Evolutionary conservation across 495 filamentous ascomycete genomes (phyloP), one percentile per base, ranked within the genome.

Genomic region (Cairneyella variabilis): DNA sequence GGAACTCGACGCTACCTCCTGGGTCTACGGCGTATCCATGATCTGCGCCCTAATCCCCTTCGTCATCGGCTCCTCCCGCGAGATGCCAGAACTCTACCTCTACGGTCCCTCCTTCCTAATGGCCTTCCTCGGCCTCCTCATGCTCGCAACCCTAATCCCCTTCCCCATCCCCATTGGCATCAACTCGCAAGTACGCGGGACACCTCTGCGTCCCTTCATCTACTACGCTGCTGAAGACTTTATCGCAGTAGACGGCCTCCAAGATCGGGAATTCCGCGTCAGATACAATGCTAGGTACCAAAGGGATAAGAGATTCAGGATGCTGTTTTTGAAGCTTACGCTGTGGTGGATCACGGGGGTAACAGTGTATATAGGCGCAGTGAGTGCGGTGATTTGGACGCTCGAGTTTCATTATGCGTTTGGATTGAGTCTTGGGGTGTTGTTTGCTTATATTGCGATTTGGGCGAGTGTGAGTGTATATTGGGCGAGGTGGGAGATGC

Each of bases 181-280:
- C 16, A 57, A 57, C 21, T 57, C 54, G n/a, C 54, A 57, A 18
- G 46, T 46, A 9, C 25, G 53, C 30, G 53, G 53, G 10, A 56
- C 53, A 11, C 37, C 25, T 11, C 11, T 56, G 25, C 45, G 53
- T 11, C 53, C 53, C 11, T 56, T 56, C 46, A 51, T 56, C 16
- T 56, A 56, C 17, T 56, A 56, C 21, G 53, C 53, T 3, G 53
- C 53, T 3, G 53, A 56, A 32, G 53, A 56, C 16, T 56, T 56
- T 43, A 56, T 56, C 30, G 53, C 53, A 17, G 53, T 56, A 4
- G 53, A 56, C 16, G 53, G 53, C 9, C 39, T 50, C 5, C 53
- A 56, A 27, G 53, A 51, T 37, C 45, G 53, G 5, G 53, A 51
- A 22, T 56, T 56, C 26, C 53, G 53, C 2, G 46, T 50, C 26